A percentile compares a stretch with the other conserved stretches of the same genome.
These are phyloP conservation scores for Laguncularia racemosa DNA, from an alignment of 345 rosid genomes.

Conservation along the genomic window DNA sequence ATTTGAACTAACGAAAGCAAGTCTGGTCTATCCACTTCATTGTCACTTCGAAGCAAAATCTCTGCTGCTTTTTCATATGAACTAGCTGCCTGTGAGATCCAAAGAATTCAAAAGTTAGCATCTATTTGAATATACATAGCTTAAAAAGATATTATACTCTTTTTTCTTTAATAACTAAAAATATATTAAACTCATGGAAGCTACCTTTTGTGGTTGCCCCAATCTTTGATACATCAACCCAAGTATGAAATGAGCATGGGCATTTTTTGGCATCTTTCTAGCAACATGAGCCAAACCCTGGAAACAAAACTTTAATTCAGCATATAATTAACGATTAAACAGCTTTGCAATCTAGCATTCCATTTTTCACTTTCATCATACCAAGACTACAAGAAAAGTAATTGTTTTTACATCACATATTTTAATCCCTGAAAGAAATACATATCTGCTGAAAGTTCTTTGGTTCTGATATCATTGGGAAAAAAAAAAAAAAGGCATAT, in stretches of 20 bases:
- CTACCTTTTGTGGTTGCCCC: slow-evolving; percentile 89
- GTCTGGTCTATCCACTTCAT: slow-evolving; percentile 82
- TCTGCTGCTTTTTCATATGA: slow-evolving; percentile 92
- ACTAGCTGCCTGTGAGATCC: slow-evolving; percentile 56
- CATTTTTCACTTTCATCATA: too few relatives aligned
- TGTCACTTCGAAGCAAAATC: slow-evolving; percentile 69
- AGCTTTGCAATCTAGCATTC: too few relatives aligned
- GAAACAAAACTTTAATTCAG: slow-evolving; percentile 8
- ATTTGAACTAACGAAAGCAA: slow-evolving; percentile 86
- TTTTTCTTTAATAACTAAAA: not conserved
- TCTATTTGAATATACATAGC: slow-evolving; percentile 1
- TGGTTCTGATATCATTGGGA: too few relatives aligned
- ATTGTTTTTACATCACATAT: too few relatives aligned
- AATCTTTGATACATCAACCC: slow-evolving; percentile 92
- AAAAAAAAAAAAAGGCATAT: too few relatives aligned
- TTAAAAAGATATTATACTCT: too few relatives aligned
- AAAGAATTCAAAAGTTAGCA: slow-evolving; percentile 5
- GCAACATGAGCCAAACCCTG: slow-evolving; percentile 95
- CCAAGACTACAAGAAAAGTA: too few relatives aligned
- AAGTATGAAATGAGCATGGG: slow-evolving; percentile 93
- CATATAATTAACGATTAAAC: not conserved
- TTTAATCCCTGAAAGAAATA: too few relatives aligned
- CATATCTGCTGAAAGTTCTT: too few relatives aligned
- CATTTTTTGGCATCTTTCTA: slow-evolving; percentile 94
- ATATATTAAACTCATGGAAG: slow-evolving; percentile 8